Evolutionary conservation across 2,329 filamentous ascomycete genomes (phyloP).

Genomic region (Cladosporium phlei): DNA sequence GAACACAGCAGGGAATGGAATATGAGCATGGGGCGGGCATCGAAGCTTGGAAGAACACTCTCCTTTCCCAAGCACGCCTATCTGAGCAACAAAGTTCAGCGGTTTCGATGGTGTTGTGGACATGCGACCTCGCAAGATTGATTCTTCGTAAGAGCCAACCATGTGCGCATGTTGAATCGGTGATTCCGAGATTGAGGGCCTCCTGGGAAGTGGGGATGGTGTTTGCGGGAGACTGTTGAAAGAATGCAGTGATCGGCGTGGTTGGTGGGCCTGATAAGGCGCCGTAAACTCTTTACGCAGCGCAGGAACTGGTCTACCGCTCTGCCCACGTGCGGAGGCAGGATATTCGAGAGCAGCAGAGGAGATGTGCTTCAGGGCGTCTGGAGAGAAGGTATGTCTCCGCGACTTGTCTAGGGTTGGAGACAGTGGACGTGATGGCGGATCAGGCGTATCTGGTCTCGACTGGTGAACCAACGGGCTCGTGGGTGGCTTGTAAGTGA

Average conservation of each 20-base stretch:
- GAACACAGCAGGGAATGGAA: slow-evolving; percentile 91
- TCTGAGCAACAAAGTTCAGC: slow-evolving; percentile 88
- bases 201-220: slow-evolving; percentile 48
- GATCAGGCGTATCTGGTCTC: slow-evolving; percentile 30
- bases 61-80: slow-evolving; percentile 84
- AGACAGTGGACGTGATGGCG: slow-evolving; percentile 32
- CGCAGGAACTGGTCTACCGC: slow-evolving; percentile 33
- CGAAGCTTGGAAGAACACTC: slow-evolving; percentile 80
- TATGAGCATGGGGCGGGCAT: slow-evolving; percentile 83
- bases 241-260: slow-evolving; percentile 52
- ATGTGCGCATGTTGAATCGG: slow-evolving; percentile 86
- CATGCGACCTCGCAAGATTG: slow-evolving; percentile 90
- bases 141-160: slow-evolving; percentile 97
- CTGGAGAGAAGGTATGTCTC: slow-evolving; percentile 68
- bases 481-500: slow-evolving; percentile 81
- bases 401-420: slow-evolving; percentile 50
- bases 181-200: slow-evolving; percentile 75
- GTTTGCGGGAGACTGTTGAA: slow-evolving; percentile 44
- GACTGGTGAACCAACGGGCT: slow-evolving; percentile 74
- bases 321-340: slow-evolving; percentile 22
- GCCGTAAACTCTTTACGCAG: slow-evolving; percentile 56
- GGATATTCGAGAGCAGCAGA: slow-evolving; percentile 34
- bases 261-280: slow-evolving; percentile 59
- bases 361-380: slow-evolving; percentile 49
- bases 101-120: slow-evolving; percentile 92